A percentile compares a stretch with the other conserved stretches of the same genome.
These are phyloP conservation scores for Fusarium sp. DNA, from an alignment of 2,329 filamentous ascomycete genomes.

Conservation along the genomic window DNA sequence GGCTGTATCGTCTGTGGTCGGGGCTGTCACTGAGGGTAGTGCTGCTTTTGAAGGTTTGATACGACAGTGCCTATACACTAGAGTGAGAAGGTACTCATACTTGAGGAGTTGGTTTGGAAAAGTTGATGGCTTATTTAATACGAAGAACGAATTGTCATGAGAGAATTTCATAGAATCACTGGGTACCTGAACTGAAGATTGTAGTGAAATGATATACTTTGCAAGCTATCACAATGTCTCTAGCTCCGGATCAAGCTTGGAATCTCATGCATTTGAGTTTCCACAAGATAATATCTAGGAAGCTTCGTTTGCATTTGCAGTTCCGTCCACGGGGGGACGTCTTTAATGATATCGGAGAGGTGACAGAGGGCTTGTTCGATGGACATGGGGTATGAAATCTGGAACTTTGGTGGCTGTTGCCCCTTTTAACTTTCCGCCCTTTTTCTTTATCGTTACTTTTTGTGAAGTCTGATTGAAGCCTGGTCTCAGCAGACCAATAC, in stretches of 20 bases:
- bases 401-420: background rate
- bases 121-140: background rate
- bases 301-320: background rate
- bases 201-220: background rate
- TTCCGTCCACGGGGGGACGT: background rate
- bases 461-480: background rate
- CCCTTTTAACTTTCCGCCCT: background rate
- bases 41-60: background rate
- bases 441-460: background rate
- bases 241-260: background rate
- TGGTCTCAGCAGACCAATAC: background rate
- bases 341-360: background rate
- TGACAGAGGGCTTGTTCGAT: background rate
- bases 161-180: background rate
- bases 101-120: background rate
- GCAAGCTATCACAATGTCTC: background rate
- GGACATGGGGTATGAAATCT: background rate
- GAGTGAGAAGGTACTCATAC: background rate
- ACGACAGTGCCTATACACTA: background rate
- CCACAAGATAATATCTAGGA: background rate
- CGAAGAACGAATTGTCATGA: background rate
- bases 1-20: conserved; percentile 1
- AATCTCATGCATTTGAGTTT: background rate
- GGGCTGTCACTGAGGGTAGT: background rate
- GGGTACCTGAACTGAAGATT: background rate